Evolutionary conservation across 192 early-diverging fungal species (phyloP), one percentile per base, ranked within the genome.

Genomic region (Dispira parvispora): DNA sequence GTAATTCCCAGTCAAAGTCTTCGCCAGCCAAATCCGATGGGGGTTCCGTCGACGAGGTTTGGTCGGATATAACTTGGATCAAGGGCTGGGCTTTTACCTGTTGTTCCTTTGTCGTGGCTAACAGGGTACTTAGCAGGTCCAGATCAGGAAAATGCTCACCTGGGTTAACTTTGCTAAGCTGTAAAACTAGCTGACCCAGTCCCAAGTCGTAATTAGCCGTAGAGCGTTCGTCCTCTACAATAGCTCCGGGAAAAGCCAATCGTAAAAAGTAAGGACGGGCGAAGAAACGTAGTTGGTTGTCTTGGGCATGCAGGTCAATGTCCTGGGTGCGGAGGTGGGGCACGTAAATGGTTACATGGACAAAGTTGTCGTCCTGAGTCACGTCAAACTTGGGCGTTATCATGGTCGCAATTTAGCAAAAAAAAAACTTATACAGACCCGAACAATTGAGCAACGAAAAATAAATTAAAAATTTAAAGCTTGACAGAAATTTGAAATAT

Each of bases 181-280:
- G 65, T 0, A 92, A 77, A 1, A 74, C 76, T 52, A 98, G 73
- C 21, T 86, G 75, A 25, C 92, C 92, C 1, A 72, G 67, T 13
- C 76, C 80, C 8, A 92, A 81, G 69, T 99, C 88, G 61, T 91
- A 91, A 0, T 69, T 71, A 8, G 94, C 87, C 13, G 77, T 81
- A 27, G 92, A 82, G 23, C 82, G 70, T 25, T 93, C 92, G 71
- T 96, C 89, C 64, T 95, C 92, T 0, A 91, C 68, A 11, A 98
- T 66, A 53, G 81, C 78, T 42, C 81, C 83, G 10, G 92, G 88
- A 46, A 98, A 86, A 13, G 80, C 80, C 14, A 98, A 73, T 53
- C 92, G 76, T 18, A 96, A 77, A 67, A 92, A 99, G 75, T 99
- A 99, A 1, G 94, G 96, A 44, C 80, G 78, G 50, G 88, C 76